Base-by-base conservation (phyloP, 306 rosid species). In the Echinosophora koreensis region DNA sequence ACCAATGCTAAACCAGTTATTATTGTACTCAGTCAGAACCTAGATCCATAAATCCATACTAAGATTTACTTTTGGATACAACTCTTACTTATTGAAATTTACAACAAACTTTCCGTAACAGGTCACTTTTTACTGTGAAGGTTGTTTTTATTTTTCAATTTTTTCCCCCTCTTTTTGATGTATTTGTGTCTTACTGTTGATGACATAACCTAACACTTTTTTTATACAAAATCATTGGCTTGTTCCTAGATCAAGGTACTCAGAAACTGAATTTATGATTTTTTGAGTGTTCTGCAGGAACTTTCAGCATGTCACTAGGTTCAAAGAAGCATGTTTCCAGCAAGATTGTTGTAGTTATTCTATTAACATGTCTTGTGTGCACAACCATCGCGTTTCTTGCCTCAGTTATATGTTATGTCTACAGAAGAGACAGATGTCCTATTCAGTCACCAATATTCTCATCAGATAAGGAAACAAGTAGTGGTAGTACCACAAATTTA, bases 401-500 rank as follows among this genome's bases (percentile, higher is more conserved):
- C 85, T 86, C 89, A 5, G 80, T 91, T 64, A 35, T 81, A 57
- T 96, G 91, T 82, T 90, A 83, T 82, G 59, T 91, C 75, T 87
- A 61, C 84, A 81, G 75, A 87, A 92, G 81, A 81, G 89, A 87
- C 78, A 85, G 80, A 77, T 69, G 66, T 70, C 76, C 80, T 57
- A 73, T 82, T 82, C 93, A 86, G 59, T 47, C 88, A 14, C 90
- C 91, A 12, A 59, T 80, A n/a, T 83, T 88, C 75, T 90, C 96
- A 44, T 61, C 90, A 3, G 91, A 89, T 62, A 89, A 86, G 84
- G 93, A 87, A 85, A 84, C 89, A 3, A 92, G 96, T 88, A 86
- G 76, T 85, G 90, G 90, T 78, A 95, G 98, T 81, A 87, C 85
- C 6, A n/a, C 94, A 84, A 86, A 91, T 84, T 82, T 95, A 79